phyloP scores from a whole-genome alignment of 805 yeast genomes.

The Wickerhamiella bombiphila region DNA sequence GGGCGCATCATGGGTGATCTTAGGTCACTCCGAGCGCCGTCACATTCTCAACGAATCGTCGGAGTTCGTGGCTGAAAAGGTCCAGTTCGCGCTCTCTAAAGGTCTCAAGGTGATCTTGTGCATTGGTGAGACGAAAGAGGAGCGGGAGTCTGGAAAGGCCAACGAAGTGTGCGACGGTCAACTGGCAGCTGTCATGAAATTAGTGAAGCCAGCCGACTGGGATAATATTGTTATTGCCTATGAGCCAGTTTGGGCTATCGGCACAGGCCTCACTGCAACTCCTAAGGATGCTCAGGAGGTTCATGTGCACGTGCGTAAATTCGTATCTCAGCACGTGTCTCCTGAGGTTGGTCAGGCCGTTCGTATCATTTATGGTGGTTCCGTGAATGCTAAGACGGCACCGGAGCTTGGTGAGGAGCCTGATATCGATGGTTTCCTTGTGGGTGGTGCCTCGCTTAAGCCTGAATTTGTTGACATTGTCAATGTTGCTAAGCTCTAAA shows the following conservation, averaged over 20 bases:
- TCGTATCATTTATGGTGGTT: slow-evolving; percentile 97
- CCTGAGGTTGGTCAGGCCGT: slow-evolving; percentile 56
- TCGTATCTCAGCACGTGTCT: slow-evolving; percentile 65
- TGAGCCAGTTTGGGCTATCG: slow-evolving; percentile 99
- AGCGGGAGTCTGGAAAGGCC: slow-evolving; percentile 80
- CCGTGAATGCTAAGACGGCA: slow-evolving; percentile 92
- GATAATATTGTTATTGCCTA: slow-evolving; percentile 84
- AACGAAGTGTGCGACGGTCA: slow-evolving; percentile 78
- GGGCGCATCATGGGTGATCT: slow-evolving; percentile 86
- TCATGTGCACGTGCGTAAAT: slow-evolving; percentile 77
- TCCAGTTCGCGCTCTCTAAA: slow-evolving; percentile 79
- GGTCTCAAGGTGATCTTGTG: slow-evolving; percentile 89
- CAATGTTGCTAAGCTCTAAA: slow-evolving; percentile 29
- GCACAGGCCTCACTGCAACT: slow-evolving; percentile 98
- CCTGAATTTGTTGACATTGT: slow-evolving; percentile 94
- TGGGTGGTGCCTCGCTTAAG: slow-evolving; percentile 98
- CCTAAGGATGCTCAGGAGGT: slow-evolving; percentile 96
- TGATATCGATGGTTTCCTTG: slow-evolving; percentile 97
- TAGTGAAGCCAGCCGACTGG: slow-evolving; percentile 65
- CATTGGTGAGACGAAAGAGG: slow-evolving; percentile 94
- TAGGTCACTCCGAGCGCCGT: slow-evolving; percentile 99
- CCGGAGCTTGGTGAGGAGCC: slow-evolving; percentile 75
- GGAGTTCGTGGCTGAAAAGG: slow-evolving; percentile 84
- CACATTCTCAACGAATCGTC: slow-evolving; percentile 80
- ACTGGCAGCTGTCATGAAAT: slow-evolving; percentile 71